A percentile compares a stretch with the other conserved stretches of the same genome.
phyloP scores from a whole-genome alignment of 768 basidiomycete genomes.

The Serendipita sp. region DNA sequence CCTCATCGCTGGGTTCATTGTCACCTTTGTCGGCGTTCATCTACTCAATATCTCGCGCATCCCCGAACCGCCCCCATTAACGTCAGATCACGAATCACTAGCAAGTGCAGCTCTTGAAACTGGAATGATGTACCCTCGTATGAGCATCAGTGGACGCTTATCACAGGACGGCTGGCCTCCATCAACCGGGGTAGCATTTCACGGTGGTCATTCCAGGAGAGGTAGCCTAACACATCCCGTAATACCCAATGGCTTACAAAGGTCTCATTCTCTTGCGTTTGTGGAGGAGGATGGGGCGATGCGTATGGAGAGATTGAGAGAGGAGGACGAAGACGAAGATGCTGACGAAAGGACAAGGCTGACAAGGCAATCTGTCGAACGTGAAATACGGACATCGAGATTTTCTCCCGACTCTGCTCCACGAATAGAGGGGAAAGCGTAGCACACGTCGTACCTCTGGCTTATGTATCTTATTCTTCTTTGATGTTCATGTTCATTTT shows the following conservation, averaged over 20 bases:
- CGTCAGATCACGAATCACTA: conserved; percentile 17
- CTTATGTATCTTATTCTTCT: background rate
- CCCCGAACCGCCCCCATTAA: conserved; percentile 25
- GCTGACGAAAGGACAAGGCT: conserved; percentile 24
- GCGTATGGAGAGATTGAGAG: conserved; percentile 39
- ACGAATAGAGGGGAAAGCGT: background rate
- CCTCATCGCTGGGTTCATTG: conserved; percentile 74
- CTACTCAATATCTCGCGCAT: conserved; percentile 68
- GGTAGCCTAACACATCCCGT: conserved; percentile 52
- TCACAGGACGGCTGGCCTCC: conserved; percentile 60
- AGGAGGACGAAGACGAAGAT: conserved; percentile 44
- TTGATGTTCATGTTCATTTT: background rate
- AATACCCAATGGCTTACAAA: conserved; percentile 19
- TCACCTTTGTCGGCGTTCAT: conserved; percentile 96
- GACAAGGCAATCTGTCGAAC: background rate
- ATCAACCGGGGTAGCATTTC: conserved; percentile 21
- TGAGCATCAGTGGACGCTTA: conserved; percentile 65
- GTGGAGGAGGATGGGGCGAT: conserved; percentile 34
- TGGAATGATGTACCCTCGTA: conserved; percentile 58
- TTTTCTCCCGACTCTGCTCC: background rate
- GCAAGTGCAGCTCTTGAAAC: conserved; percentile 36
- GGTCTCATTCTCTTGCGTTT: conserved; percentile 60
- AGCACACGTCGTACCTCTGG: background rate
- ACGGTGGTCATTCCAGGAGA: conserved; percentile 43
- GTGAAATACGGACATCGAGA: background rate